phyloP scores from a whole-genome alignment of 2,329 filamentous ascomycete genomes.

The Westerdykella sp. region DNA sequence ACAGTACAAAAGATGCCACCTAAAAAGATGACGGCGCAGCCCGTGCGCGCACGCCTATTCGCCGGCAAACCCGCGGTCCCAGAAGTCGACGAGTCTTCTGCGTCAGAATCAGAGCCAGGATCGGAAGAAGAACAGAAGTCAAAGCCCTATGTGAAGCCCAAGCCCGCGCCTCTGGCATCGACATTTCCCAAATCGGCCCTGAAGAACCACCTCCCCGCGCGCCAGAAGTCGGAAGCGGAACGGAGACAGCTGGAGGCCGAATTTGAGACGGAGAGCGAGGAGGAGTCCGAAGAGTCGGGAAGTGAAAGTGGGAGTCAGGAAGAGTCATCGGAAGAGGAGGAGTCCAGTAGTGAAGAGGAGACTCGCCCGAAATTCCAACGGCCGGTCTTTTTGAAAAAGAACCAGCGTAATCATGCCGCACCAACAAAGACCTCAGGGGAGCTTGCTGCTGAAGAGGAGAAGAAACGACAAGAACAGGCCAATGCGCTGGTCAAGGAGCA shows the following conservation, averaged over 20 bases:
- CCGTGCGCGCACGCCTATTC: slow-evolving; percentile 70
- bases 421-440: slow-evolving; percentile 35
- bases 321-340: slow-evolving; percentile 43
- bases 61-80: slow-evolving; percentile 67
- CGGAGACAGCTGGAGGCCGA: slow-evolving; percentile 45
- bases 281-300: slow-evolving; percentile 11
- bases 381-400: slow-evolving; percentile 63
- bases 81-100: slow-evolving; percentile 36
- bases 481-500: slow-evolving; percentile 84
- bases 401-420: slow-evolving; percentile 45
- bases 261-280: slow-evolving; percentile 53
- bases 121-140: slow-evolving; percentile 48
- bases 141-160: slow-evolving; percentile 29
- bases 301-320: slow-evolving; percentile 21
- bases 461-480: slow-evolving; percentile 61
- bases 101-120: slow-evolving; percentile 47
- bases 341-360: slow-evolving; percentile 55
- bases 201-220: slow-evolving; percentile 39
- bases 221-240: slow-evolving; percentile 26
- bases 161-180: slow-evolving; percentile 39
- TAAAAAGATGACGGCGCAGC: slow-evolving; percentile 92
- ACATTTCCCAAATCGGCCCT: slow-evolving; percentile 44
- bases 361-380: slow-evolving; percentile 52
- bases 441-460: slow-evolving; percentile 45
- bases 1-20: slow-evolving; percentile 50